These are phyloP conservation scores for Brassica juncea DNA, from an alignment of 345 rosid genomes.

Conservation along the genomic window DNA sequence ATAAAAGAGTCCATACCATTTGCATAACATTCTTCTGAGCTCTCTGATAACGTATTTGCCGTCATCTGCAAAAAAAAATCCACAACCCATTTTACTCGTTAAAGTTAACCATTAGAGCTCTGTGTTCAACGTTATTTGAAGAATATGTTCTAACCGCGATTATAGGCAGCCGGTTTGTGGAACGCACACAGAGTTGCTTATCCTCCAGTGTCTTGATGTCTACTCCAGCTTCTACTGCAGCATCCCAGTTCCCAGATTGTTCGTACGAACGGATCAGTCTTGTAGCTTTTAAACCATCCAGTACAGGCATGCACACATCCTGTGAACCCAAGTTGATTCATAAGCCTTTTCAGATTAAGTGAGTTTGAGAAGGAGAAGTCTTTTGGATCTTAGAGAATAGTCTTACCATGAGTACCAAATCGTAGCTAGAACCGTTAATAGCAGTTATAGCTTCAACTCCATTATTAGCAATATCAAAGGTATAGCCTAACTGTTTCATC, in stretches of 20 bases:
- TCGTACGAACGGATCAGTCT: constrained; percentile 85
- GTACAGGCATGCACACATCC: constrained; percentile 97
- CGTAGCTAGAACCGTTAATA: constrained; percentile 51
- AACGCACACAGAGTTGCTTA: neutral
- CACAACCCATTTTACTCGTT: constrained; percentile 1
- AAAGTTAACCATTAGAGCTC: neutral
- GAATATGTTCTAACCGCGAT: constrained; percentile 63
- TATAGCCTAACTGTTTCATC: constrained; percentile 87
- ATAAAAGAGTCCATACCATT: constrained; percentile 87
- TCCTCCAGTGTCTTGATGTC: constrained; percentile 37
- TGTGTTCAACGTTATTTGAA: neutral
- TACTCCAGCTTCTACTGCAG: constrained; percentile 70
- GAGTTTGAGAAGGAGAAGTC: neutral
- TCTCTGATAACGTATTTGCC: constrained; percentile 88
- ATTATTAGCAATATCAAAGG: constrained; percentile 71
- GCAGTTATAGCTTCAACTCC: constrained; percentile 87
- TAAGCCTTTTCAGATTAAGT: neutral
- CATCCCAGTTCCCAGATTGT: constrained; percentile 83
- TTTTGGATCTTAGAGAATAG: constrained; percentile 29
- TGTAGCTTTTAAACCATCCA: constrained; percentile 94
- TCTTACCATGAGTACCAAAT: constrained; percentile 89
- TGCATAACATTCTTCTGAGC: constrained; percentile 85
- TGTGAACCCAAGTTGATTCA: constrained; percentile 34
- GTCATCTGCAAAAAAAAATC: constrained; percentile 69
- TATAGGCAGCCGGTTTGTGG: constrained; percentile 61